Conservation (phyloP, 768 basidiomycete species). For the Rickenella mellea region DNA sequence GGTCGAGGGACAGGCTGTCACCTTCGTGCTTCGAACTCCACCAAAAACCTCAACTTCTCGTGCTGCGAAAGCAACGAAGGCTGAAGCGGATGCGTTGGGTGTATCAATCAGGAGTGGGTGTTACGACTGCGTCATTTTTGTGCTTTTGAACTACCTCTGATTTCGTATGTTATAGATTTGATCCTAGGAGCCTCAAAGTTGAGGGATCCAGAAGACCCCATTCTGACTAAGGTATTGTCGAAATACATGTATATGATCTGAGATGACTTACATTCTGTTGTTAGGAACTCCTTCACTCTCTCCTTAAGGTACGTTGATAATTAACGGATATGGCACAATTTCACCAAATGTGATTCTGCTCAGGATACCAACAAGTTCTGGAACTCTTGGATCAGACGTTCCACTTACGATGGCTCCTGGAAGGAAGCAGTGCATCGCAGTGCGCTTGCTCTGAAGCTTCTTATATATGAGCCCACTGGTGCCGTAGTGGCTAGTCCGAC, state of each 20-base stretch:
- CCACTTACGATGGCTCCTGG: conserved; percentile 90
- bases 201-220: conserved; percentile 57
- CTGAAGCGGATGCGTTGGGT: conserved; percentile 34
- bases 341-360: conserved; percentile 2
- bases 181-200: conserved; percentile 34
- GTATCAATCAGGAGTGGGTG: conserved; percentile 33
- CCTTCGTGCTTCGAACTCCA: conserved; percentile 73
- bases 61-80: conserved; percentile 24
- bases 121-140: conserved; percentile 5
- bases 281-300: conserved; percentile 44
- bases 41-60: conserved; percentile 26
- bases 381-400: conserved; percentile 82
- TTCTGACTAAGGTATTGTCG: conserved; percentile 46
- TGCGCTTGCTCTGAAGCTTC: conserved; percentile 85
- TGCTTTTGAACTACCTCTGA: not conserved
- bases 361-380: conserved; percentile 75
- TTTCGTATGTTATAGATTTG: conserved; percentile 22
- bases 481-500: conserved; percentile 94
- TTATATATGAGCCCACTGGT: conserved; percentile 90
- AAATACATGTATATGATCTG: not conserved
- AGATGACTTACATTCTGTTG: not conserved
- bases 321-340: not conserved
- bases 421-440: conserved; percentile 90
- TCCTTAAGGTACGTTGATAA: conserved; percentile 39
- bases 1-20: conserved; percentile 81